A percentile compares a stretch with the other conserved stretches of the same genome.
These are phyloP conservation scores for Solanum appendiculatum DNA, from an alignment of 257 asterid genomes.

Conservation along the genomic window DNA sequence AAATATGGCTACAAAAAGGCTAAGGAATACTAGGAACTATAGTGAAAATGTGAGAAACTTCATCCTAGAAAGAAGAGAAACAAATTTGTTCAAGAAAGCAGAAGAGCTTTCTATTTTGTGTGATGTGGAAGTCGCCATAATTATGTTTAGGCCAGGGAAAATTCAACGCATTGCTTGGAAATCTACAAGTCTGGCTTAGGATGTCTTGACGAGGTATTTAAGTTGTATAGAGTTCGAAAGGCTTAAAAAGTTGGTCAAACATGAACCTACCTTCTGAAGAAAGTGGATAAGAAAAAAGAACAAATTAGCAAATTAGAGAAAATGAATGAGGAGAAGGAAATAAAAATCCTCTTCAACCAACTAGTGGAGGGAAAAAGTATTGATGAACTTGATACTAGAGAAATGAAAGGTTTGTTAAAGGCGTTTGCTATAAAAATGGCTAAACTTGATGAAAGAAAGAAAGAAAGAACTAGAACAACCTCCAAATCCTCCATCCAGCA, in stretches of 20 bases:
- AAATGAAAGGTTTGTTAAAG: slow-evolving; percentile 14
- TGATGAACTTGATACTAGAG: slow-evolving; percentile 14
- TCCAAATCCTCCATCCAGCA: not conserved
- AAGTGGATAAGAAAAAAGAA: not conserved
- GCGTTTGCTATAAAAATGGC: slow-evolving; percentile 12
- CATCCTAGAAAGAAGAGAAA: not conserved
- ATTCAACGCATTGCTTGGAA: not conserved
- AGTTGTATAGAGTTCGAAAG: slow-evolving; percentile 7
- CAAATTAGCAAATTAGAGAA: not conserved
- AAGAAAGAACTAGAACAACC: not conserved
- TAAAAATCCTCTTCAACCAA: slow-evolving; percentile 8
- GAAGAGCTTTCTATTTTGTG: not conserved
- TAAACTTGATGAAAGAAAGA: slow-evolving; percentile 15
- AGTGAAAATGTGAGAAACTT: slow-evolving; percentile 15
- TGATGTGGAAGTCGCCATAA: not conserved
- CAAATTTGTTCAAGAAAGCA: not conserved
- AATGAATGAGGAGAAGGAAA: not conserved
- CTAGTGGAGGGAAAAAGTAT: slow-evolving; percentile 11
- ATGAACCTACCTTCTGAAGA: slow-evolving; percentile 19
- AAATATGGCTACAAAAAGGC: slow-evolving; percentile 23
- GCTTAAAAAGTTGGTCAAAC: slow-evolving; percentile 3
- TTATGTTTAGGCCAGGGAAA: not conserved
- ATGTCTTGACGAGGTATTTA: not conserved
- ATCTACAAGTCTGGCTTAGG: not conserved
- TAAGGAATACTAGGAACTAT: not conserved